Percentiles rank a stretch among this genome's conserved stretches.
Conservation (phyloP, 2,329 filamentous ascomycete genomes). For the Alternaria alternata region DNA sequence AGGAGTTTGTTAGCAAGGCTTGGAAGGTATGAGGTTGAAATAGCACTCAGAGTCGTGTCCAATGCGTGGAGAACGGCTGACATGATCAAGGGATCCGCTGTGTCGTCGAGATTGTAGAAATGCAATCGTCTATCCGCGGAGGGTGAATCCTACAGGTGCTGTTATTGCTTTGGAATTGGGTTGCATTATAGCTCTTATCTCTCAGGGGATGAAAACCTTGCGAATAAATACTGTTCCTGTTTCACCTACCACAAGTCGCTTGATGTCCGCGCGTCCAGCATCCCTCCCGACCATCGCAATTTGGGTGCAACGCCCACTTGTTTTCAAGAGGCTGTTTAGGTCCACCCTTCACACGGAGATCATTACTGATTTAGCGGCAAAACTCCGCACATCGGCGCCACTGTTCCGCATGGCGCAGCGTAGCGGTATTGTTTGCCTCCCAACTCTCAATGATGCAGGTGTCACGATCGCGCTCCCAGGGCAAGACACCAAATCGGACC, state of each 20-base stretch:
- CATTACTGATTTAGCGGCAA: not conserved
- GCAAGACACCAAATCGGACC: not conserved
- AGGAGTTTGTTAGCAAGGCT: slow-evolving; percentile 53
- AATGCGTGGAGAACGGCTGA: not conserved
- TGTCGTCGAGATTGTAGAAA: slow-evolving; percentile 5
- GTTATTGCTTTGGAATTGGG: not conserved
- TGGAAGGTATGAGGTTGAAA: slow-evolving; percentile 41
- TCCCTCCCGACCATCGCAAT: not conserved
- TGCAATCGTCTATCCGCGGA: not conserved
- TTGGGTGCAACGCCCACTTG: not conserved
- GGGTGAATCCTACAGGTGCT: not conserved
- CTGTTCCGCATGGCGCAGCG: slow-evolving; percentile 12
- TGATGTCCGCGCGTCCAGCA: not conserved
- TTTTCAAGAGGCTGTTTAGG: not conserved
- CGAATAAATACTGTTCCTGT: not conserved
- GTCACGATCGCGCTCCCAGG: not conserved
- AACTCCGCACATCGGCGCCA: slow-evolving; percentile 8
- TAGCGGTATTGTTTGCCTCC: not conserved
- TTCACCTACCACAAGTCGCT: not conserved
- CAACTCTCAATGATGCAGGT: not conserved
- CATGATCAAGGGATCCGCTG: not conserved
- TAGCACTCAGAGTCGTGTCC: not conserved
- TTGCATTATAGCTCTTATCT: not conserved
- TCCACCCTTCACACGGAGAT: not conserved
- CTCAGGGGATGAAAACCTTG: not conserved